Evolutionary conservation across 495 filamentous ascomycete genomes (phyloP).

Genomic region (Achaetomiella virescens): DNA sequence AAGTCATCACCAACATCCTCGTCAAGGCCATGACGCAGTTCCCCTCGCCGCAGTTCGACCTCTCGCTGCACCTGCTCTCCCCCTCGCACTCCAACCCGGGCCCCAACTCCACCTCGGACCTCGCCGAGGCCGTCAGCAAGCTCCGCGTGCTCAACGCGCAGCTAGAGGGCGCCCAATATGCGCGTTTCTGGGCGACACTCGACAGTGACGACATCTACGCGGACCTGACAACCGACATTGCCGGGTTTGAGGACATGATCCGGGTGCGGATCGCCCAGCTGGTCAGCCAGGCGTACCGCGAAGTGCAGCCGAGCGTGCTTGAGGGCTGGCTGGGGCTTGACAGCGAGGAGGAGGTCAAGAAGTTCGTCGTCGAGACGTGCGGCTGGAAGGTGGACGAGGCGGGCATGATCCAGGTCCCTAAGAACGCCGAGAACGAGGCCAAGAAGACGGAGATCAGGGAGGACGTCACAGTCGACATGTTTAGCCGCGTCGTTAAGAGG

Average conservation of each 20-base stretch:
- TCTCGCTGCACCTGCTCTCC: conserved; percentile 84
- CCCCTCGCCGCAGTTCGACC: conserved; percentile 90
- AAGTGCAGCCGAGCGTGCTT: conserved; percentile 66
- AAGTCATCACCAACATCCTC: conserved; percentile 97
- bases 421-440: conserved; percentile 97
- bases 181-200: conserved; percentile 85
- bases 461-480: conserved; percentile 92
- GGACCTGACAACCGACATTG: conserved; percentile 87
- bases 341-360: conserved; percentile 64
- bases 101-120: conserved; percentile 46
- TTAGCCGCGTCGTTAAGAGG: conserved; percentile 69
- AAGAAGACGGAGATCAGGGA: conserved; percentile 94
- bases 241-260: conserved; percentile 95
- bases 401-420: conserved; percentile 58
- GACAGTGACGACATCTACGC: conserved; percentile 95
- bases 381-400: conserved; percentile 69
- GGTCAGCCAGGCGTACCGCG: conserved; percentile 79
- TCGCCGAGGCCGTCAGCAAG: conserved; percentile 84
- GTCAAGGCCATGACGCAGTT: conserved; percentile 97
- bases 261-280: conserved; percentile 85
- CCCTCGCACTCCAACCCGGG: conserved; percentile 35
- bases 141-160: conserved; percentile 75
- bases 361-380: conserved; percentile 77
- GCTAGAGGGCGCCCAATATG: conserved; percentile 80
- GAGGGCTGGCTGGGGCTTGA: conserved; percentile 82